Evolutionary conservation across 225 moss, liverwort and hornwort species (phyloP).

Genomic region (Physcomitrium patens): DNA sequence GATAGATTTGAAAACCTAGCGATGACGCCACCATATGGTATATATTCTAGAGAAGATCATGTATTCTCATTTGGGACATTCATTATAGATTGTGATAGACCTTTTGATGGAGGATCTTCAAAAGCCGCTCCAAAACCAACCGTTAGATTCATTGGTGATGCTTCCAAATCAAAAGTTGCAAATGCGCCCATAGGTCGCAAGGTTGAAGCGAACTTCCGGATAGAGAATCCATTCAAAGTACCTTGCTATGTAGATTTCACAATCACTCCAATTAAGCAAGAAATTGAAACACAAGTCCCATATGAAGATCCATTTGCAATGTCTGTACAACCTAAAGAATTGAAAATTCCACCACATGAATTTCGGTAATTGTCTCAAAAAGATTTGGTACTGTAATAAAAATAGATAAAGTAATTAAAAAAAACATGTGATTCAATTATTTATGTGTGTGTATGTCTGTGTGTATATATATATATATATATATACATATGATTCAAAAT

Average conservation of each 20-base stretch:
- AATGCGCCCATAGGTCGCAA: slow-evolving; percentile 45
- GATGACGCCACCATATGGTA: slow-evolving; percentile 55
- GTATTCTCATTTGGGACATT: slow-evolving; percentile 87
- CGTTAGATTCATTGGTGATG: slow-evolving; percentile 58
- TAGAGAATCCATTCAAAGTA: slow-evolving; percentile 84
- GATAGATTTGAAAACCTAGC: slow-evolving; percentile 55
- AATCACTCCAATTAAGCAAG: slow-evolving; percentile 54
- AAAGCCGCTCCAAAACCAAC: slow-evolving; percentile 43
- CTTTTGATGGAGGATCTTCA: slow-evolving; percentile 31
- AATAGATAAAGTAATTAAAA: neutral
- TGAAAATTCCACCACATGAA: slow-evolving; percentile 79
- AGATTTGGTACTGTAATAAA: neutral
- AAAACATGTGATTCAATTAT: too few relatives aligned
- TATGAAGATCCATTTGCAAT: slow-evolving; percentile 90
- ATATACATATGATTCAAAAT: too few relatives aligned
- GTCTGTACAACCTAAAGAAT: slow-evolving; percentile 68
- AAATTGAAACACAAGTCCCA: slow-evolving; percentile 61
- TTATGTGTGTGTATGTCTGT: too few relatives aligned
- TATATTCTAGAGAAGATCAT: slow-evolving; percentile 74
- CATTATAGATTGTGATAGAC: slow-evolving; percentile 63
- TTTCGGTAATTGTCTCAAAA: slow-evolving; percentile 38
- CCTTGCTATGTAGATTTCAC: slow-evolving; percentile 78
- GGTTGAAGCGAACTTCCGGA: slow-evolving; percentile 77
- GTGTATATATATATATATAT: too few relatives aligned
- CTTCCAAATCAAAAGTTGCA: slow-evolving; percentile 30